Base-by-base conservation (phyloP, 1,284 basidiomycete genomes). In the Sanghuangporus baumii region DNA sequence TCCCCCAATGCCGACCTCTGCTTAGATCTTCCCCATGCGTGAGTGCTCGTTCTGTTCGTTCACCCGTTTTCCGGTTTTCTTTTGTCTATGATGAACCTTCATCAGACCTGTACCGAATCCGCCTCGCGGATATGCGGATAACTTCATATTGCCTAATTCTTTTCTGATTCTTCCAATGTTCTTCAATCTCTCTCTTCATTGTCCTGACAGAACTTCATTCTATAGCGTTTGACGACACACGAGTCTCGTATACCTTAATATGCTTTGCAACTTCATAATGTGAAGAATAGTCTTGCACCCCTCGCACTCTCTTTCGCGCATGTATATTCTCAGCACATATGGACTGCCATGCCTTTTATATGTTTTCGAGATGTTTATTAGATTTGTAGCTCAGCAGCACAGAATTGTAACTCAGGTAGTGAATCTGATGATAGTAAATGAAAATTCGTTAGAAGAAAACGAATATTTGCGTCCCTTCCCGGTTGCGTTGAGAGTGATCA, bases 21-120 rank as follows among this genome's bases (percentile, higher is more conserved):
- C 57, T 60, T 51, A 65, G 55, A 48, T 41, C 18, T n/a, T 51
- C 47, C 40, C 40, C 12, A 20, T 50, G 18, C 38, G 64, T 65
- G 48, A 66, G 61, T 50, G n/a, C 54, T 52, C 34, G 18, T 23
- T 48, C 61, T 47, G 2, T 55, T 52, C 37, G 38, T 58, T 37
- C 20, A 23, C 6, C 36, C 6, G 50, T 38, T 11, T 54, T 18
- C 26, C 47, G 14, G 4, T 18, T 5, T 38, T n/a, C n/a, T 38
- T 40, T 48, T 16, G 55, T 66, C 23, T 67, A 62, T 69, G 74
- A 78, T 79, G 77, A 76, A 71, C 70, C 61, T 55, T 63, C 67
- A 65, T 74, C 76, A 80, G 79, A 79, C 78, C 78, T 79, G 77
- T 79, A 75, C 79, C 74, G 76, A 79, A 67, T 66, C 67, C 67